phyloP scores from a whole-genome alignment of 106 monocot species.

The Dendrobium huoshanense region DNA sequence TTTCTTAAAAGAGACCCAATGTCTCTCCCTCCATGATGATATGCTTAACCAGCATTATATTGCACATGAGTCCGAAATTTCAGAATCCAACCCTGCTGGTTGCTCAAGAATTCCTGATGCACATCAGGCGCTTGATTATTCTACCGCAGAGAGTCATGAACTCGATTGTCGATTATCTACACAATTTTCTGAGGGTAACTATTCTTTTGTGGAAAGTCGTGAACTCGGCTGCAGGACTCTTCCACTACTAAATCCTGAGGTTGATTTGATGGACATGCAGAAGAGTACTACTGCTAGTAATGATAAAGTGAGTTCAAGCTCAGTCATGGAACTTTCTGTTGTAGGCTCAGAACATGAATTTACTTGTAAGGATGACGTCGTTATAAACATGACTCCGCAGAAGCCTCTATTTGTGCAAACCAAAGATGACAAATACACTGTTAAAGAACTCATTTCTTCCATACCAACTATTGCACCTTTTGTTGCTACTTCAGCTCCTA shows the following conservation, averaged over 20 bases:
- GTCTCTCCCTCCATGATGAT: slow-evolving; percentile 1
- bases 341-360: slow-evolving; percentile 53
- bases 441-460: slow-evolving; percentile 51
- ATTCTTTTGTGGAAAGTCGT: slow-evolving; percentile 19
- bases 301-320: slow-evolving; percentile 34
- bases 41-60: neutral
- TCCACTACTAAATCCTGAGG: neutral
- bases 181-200: neutral
- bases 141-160: neutral
- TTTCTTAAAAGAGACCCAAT: slow-evolving; percentile 13
- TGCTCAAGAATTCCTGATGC: slow-evolving; percentile 2
- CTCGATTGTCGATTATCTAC: neutral
- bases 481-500: slow-evolving; percentile 22
- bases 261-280: slow-evolving; percentile 27
- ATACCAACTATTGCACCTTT: slow-evolving; percentile 28
- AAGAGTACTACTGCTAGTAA: slow-evolving; percentile 39
- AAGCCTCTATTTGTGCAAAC: slow-evolving; percentile 7
- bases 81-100: slow-evolving; percentile 16
- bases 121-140: slow-evolving; percentile 7
- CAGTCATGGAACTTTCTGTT: slow-evolving; percentile 43
- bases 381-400: slow-evolving; percentile 12
- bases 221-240: neutral
- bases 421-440: slow-evolving; percentile 51
- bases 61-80: slow-evolving; percentile 12
- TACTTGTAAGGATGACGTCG: slow-evolving; percentile 52